Conservation (phyloP, 2,329 filamentous ascomycete genomes). For the Curvularia verruculosa region DNA sequence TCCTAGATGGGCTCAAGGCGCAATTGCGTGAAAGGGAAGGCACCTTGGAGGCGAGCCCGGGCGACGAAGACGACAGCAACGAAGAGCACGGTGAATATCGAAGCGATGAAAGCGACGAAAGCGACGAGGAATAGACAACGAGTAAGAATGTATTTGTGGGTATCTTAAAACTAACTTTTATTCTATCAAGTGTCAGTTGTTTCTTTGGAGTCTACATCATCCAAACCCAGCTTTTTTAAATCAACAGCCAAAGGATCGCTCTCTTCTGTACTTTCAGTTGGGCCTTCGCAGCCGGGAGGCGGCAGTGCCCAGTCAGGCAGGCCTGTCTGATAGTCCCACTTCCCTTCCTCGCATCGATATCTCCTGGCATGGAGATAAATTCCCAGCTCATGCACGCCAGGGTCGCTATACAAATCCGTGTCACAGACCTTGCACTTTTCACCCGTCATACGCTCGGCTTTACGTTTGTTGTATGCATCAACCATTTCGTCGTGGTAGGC, state of each 20-base stretch:
- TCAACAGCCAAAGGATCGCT: slow-evolving; percentile 55
- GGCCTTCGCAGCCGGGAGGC: slow-evolving; percentile 73
- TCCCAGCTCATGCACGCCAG: slow-evolving; percentile 84
- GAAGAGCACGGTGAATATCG: neutral
- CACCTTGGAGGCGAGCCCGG: slow-evolving; percentile 1
- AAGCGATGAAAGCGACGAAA: neutral
- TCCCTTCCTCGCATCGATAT: slow-evolving; percentile 82
- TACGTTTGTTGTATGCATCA: slow-evolving; percentile 84
- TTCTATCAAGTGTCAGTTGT: neutral
- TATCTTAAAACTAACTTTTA: slow-evolving; percentile 13
- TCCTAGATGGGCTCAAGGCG: slow-evolving; percentile 40
- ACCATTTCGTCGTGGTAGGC: slow-evolving; percentile 96
- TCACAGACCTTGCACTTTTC: slow-evolving; percentile 79
- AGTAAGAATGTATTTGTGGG: slow-evolving; percentile 12
- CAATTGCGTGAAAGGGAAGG: slow-evolving; percentile 35
- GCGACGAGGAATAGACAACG: neutral
- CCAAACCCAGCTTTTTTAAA: slow-evolving; percentile 49
- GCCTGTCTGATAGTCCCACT: slow-evolving; percentile 85
- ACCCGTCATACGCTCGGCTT: slow-evolving; percentile 93
- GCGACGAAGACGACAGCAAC: neutral
- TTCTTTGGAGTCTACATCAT: slow-evolving; percentile 23
- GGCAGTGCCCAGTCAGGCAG: slow-evolving; percentile 88
- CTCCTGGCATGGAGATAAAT: slow-evolving; percentile 92
- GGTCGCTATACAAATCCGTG: slow-evolving; percentile 91
- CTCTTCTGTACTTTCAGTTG: slow-evolving; percentile 65